A percentile compares a stretch with the other conserved stretches of the same genome.
phyloP scores from a whole-genome alignment of 2,329 filamentous ascomycete genomes.

The Lasiodiplodia sp. region DNA sequence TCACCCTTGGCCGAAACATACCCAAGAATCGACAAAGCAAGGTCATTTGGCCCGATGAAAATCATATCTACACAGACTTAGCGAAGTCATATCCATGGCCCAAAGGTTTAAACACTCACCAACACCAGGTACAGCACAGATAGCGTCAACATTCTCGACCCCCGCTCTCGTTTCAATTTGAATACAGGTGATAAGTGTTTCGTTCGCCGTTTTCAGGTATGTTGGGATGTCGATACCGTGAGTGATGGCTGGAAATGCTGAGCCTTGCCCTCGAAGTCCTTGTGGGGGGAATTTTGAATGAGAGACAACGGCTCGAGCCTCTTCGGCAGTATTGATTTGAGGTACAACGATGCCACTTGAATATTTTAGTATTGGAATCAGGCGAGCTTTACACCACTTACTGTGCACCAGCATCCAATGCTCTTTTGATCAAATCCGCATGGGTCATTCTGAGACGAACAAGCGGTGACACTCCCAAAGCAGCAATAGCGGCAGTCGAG shows the following conservation, averaged over 20 bases:
- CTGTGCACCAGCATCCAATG: slow-evolving; percentile 65
- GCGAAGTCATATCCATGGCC: neutral
- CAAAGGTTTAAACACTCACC: neutral
- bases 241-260: slow-evolving; percentile 60
- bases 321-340: slow-evolving; percentile 62
- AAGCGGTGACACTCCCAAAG: slow-evolving; percentile 62
- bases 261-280: slow-evolving; percentile 64
- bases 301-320: slow-evolving; percentile 50
- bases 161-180: slow-evolving; percentile 73
- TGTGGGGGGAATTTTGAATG: slow-evolving; percentile 65
- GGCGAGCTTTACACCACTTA: neutral
- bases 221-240: slow-evolving; percentile 59
- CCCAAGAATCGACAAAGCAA: slow-evolving; percentile 63
- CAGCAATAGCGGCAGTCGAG: slow-evolving; percentile 63
- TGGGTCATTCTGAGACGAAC: slow-evolving; percentile 60
- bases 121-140: slow-evolving; percentile 66
- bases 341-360: slow-evolving; percentile 61
- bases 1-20: slow-evolving; percentile 63
- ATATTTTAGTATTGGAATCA: neutral
- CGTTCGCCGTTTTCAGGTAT: slow-evolving; percentile 65
- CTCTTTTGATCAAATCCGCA: slow-evolving; percentile 60
- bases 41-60: slow-evolving; percentile 72
- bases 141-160: slow-evolving; percentile 66
- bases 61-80: slow-evolving; percentile 59
- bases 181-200: slow-evolving; percentile 67